A percentile compares a stretch with the other conserved stretches of the same genome.
Evolutionary conservation across 331 rosid genomes (phyloP).

Genomic region (Phaseolus coccineus): DNA sequence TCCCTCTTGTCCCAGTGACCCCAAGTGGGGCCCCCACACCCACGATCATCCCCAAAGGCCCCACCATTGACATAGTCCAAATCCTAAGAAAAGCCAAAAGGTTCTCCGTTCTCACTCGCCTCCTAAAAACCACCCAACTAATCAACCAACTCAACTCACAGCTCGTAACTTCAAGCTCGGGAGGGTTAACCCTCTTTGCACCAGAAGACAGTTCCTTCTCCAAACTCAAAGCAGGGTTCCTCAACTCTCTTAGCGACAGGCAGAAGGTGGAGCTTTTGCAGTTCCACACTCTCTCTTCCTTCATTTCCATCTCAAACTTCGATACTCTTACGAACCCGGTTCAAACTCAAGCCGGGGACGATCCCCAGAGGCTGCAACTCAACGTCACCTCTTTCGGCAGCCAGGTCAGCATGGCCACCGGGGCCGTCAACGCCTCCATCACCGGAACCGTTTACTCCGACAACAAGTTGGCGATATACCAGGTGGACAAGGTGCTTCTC

Average conservation of each 20-base stretch:
- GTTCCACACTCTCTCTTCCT: conserved; percentile 53
- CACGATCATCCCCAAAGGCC: conserved; percentile 39
- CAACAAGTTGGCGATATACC: conserved; percentile 54
- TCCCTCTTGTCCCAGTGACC: conserved; percentile 50
- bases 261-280: conserved; percentile 58
- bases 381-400: conserved; percentile 54
- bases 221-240: conserved; percentile 56
- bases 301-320: conserved; percentile 50
- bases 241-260: conserved; percentile 53
- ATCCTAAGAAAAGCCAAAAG: conserved; percentile 54
- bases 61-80: conserved; percentile 45
- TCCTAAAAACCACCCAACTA: conserved; percentile 54
- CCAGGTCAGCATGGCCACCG: conserved; percentile 59
- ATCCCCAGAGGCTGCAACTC: conserved; percentile 48
- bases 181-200: conserved; percentile 52
- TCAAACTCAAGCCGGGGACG: conserved; percentile 60
- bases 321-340: conserved; percentile 59
- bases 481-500: conserved; percentile 62
- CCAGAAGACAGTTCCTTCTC: conserved; percentile 62
- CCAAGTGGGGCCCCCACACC: conserved; percentile 51
- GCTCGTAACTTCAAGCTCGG: conserved; percentile 53
- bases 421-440: conserved; percentile 53
- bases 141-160: conserved; percentile 53
- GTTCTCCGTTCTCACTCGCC: conserved; percentile 50
- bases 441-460: conserved; percentile 55